Evolutionary conservation across 768 basidiomycete genomes (phyloP).

Genomic region (Leccinum obscurum): DNA sequence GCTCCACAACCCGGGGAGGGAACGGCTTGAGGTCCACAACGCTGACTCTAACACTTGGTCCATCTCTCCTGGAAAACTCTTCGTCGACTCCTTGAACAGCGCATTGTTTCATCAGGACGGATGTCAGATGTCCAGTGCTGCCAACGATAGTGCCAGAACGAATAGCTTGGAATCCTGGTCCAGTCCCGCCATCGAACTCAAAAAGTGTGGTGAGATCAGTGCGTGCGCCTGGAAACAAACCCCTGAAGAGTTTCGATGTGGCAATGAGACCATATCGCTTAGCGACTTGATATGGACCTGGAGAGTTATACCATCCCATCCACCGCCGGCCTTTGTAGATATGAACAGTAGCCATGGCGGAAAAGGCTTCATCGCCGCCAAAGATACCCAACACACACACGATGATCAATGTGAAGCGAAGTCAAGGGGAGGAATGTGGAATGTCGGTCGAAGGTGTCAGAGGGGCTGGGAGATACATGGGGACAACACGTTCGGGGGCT

Average conservation of each 20-base stretch:
- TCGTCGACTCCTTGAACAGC: neutral
- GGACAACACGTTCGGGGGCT: neutral
- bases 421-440: neutral
- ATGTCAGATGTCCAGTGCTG: conserved; percentile 7
- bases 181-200: conserved; percentile 1
- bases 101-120: conserved; percentile 5
- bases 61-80: neutral
- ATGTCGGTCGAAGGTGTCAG: neutral
- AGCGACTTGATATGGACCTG: no score
- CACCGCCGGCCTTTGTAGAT: conserved; percentile 25
- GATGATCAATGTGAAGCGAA: conserved; percentile 17
- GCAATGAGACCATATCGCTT: conserved; percentile 15
- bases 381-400: conserved; percentile 31
- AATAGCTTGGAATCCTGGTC: conserved; percentile 4
- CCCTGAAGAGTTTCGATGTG: conserved; percentile 8
- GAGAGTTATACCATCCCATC: neutral
- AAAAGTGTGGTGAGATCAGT: conserved; percentile 10
- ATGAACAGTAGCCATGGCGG: conserved; percentile 31
- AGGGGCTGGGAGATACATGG: conserved; percentile 6
- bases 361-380: conserved; percentile 33
- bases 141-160: conserved; percentile 3
- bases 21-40: neutral
- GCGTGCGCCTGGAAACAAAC: conserved; percentile 9
- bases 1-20: neutral
- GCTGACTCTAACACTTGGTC: neutral